Percentiles rank a stretch among this genome's conserved stretches.
These are phyloP conservation scores for Emmonsiellopsis sp. DNA, from an alignment of 2,329 filamentous ascomycete species.

Conservation along the genomic window DNA sequence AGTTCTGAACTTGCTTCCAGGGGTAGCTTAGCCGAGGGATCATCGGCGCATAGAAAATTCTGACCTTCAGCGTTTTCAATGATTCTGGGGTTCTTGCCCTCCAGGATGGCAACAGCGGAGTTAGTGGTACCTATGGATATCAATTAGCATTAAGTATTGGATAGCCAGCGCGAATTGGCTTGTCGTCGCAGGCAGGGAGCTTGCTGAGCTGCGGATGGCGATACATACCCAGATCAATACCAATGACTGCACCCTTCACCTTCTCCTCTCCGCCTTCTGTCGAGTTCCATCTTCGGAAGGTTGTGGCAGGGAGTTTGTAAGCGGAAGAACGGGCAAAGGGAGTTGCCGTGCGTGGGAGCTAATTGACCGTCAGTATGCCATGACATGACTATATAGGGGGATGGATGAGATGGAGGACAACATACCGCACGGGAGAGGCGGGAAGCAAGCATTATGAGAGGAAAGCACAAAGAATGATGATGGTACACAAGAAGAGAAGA, in stretches of 20 bases:
- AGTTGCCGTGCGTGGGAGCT: constrained; percentile 71
- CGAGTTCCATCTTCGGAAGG: constrained; percentile 52
- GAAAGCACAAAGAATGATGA: constrained; percentile 19
- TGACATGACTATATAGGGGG: constrained; percentile 1
- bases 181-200: not conserved
- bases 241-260: constrained; percentile 91
- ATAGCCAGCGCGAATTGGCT: not conserved
- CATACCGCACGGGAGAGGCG: constrained; percentile 67
- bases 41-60: not conserved
- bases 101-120: constrained; percentile 95
- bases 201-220: not conserved
- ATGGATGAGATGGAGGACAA: constrained; percentile 18
- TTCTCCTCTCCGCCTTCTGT: constrained; percentile 57
- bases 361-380: constrained; percentile 2
- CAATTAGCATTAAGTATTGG: not conserved
- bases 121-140: constrained; percentile 66
- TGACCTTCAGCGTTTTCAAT: constrained; percentile 95
- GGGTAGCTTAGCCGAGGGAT: not conserved
- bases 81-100: constrained; percentile 89
- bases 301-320: constrained; percentile 60
- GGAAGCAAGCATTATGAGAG: constrained; percentile 59
- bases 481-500: constrained; percentile 28
- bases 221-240: constrained; percentile 83
- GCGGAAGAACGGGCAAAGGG: constrained; percentile 58
- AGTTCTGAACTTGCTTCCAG: constrained; percentile 7